Percentiles rank a stretch among this genome's conserved stretches.
Conservation (phyloP, 257 asterid genomes). For the Haberlea rhodopensis region DNA sequence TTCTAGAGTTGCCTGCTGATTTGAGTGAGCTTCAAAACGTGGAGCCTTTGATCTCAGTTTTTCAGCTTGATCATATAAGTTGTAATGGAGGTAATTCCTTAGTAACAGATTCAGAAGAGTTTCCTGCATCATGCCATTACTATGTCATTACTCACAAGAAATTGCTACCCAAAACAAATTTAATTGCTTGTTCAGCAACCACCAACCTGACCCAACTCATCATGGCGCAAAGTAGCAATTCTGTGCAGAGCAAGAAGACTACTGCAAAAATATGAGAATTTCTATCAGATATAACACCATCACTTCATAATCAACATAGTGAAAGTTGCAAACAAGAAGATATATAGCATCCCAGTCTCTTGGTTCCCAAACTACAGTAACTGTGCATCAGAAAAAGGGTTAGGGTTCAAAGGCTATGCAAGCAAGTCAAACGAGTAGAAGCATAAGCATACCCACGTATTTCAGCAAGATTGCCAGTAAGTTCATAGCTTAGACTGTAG, state of each 20-base stretch:
- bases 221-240: conserved; percentile 87
- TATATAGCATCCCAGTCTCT: not conserved
- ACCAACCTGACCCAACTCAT: conserved; percentile 97
- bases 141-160: conserved; percentile 15
- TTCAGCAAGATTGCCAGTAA: conserved; percentile 73
- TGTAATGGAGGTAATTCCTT: conserved; percentile 76
- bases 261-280: conserved; percentile 43
- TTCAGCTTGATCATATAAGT: conserved; percentile 80
- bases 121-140: conserved; percentile 46
- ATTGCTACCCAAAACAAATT: conserved; percentile 13
- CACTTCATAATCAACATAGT: conserved; percentile 11
- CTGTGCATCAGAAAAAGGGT: conserved; percentile 6
- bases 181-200: conserved; percentile 11
- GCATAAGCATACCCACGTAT: conserved; percentile 59
- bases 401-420: conserved; percentile 8
- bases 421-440: conserved; percentile 12
- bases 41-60: conserved; percentile 83
- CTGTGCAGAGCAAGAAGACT: conserved; percentile 87
- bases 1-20: conserved; percentile 56
- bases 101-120: conserved; percentile 69
- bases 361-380: not conserved
- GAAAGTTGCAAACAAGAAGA: not conserved
- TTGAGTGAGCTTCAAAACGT: conserved; percentile 76
- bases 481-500: conserved; percentile 75
- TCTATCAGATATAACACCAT: conserved; percentile 22